These are phyloP conservation scores for Phoma herbarum DNA, from an alignment of 2,329 filamentous ascomycete species.

Conservation along the genomic window DNA sequence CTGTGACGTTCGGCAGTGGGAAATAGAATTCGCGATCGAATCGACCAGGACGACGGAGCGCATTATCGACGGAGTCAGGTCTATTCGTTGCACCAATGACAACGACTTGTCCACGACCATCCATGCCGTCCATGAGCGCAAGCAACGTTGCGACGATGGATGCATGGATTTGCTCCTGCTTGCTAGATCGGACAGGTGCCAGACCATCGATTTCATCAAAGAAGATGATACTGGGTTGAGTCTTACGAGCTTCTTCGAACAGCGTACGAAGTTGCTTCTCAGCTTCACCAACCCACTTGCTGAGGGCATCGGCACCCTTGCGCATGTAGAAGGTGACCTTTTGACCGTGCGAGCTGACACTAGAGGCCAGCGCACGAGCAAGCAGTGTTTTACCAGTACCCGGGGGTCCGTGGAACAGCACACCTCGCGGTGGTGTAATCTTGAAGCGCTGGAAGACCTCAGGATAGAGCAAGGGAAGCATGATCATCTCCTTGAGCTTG, in stretches of 20 bases:
- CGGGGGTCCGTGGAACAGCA: conserved; percentile 95
- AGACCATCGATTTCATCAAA: conserved; percentile 99
- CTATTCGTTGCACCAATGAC: conserved; percentile 99
- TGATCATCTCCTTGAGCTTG: conserved; percentile 98
- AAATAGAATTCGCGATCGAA: conserved; percentile 99
- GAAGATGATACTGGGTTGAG: conserved; percentile 98
- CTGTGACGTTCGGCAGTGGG: conserved; percentile 82
- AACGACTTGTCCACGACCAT: conserved; percentile 79
- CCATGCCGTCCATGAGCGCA: conserved; percentile 61
- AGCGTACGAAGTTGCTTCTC: conserved; percentile 92
- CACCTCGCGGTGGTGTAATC: conserved; percentile 91
- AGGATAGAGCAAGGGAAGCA: conserved; percentile 90
- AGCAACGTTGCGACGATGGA: conserved; percentile 74
- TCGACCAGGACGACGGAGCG: conserved; percentile 89
- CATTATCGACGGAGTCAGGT: conserved; percentile 94
- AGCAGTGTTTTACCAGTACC: conserved; percentile 98
- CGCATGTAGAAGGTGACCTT: conserved; percentile 99
- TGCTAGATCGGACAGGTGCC: conserved; percentile 94
- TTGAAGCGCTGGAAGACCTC: conserved; percentile 92
- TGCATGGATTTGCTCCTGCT: conserved; percentile 98
- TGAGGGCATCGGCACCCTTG: conserved; percentile 95
- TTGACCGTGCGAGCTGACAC: conserved; percentile 83
- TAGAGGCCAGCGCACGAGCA: conserved; percentile 89
- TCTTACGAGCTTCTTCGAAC: conserved; percentile 95
- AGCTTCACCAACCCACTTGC: conserved; percentile 98